A percentile compares a stretch with the other conserved stretches of the same genome.
Evolutionary conservation across 805 yeast genomes (phyloP).

Genomic region (Kuraishia piskuri): DNA sequence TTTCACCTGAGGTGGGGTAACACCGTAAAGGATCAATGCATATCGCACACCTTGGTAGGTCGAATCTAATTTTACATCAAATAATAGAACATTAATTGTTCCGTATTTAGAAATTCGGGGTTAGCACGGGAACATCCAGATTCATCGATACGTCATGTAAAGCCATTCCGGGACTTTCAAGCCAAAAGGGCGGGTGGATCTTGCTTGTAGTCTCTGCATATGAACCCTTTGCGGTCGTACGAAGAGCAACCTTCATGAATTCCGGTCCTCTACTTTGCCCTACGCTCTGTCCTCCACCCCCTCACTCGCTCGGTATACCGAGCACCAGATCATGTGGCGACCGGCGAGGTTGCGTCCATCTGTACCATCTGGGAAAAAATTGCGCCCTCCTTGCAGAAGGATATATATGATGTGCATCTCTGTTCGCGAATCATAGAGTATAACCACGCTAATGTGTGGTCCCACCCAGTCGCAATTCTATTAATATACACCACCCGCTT

Average conservation of each 20-base stretch:
- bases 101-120: too few relatives aligned
- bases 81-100: too few relatives aligned
- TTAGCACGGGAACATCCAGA: too few relatives aligned
- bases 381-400: not conserved
- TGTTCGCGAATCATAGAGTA: not conserved
- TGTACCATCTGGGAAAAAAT: not conserved
- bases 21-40: too few relatives aligned
- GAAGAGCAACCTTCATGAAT: not conserved
- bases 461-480: not conserved
- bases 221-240: not conserved
- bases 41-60: too few relatives aligned
- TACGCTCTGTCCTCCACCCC: too few relatives aligned
- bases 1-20: too few relatives aligned
- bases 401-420: not conserved
- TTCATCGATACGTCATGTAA: too few relatives aligned
- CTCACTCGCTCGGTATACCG: not conserved
- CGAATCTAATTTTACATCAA: too few relatives aligned
- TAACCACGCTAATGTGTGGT: not conserved
- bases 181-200: too few relatives aligned
- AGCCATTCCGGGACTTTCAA: too few relatives aligned
- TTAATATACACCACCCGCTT: not conserved
- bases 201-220: not conserved
- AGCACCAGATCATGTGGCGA: not conserved
- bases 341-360: too few relatives aligned
- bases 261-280: not conserved